phyloP scores from a whole-genome alignment of 139 green algal species.

The Asterochloris erici region DNA sequence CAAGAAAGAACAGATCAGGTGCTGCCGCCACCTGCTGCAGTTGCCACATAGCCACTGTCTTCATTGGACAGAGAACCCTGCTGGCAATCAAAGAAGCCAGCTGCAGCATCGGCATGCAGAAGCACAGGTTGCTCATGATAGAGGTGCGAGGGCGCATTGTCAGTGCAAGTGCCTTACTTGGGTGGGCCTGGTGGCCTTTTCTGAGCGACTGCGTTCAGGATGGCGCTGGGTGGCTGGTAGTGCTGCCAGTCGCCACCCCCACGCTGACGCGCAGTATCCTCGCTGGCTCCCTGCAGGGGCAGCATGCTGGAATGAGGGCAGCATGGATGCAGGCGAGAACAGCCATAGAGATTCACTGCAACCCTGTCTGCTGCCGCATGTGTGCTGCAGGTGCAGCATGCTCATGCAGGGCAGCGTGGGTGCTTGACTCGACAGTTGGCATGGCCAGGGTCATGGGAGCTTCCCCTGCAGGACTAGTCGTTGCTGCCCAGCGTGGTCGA shows the following conservation, averaged over 20 bases:
- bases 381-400: not conserved
- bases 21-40: too few species aligned
- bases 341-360: not conserved
- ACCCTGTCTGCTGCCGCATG: not conserved
- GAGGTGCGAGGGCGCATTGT: too few species aligned
- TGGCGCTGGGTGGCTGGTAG: slow-evolving; percentile 43
- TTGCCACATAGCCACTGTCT: too few species aligned
- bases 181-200: slow-evolving; percentile 13
- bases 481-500: too few species aligned
- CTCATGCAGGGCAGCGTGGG: not conserved
- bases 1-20: too few species aligned
- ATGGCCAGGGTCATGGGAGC: too few species aligned
- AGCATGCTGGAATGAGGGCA: not conserved
- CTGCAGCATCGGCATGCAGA: too few species aligned
- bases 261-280: slow-evolving; percentile 14
- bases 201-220: slow-evolving; percentile 31
- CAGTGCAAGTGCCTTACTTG: not conserved
- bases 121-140: too few species aligned
- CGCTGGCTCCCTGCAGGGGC: not conserved
- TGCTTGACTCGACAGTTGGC: not conserved
- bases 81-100: too few species aligned
- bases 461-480: too few species aligned
- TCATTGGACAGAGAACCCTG: too few species aligned
- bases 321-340: not conserved
- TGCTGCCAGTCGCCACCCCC: slow-evolving; percentile 46